Base-by-base conservation (phyloP, 2,329 filamentous ascomycete genomes). In the Colletotrichum sp. region DNA sequence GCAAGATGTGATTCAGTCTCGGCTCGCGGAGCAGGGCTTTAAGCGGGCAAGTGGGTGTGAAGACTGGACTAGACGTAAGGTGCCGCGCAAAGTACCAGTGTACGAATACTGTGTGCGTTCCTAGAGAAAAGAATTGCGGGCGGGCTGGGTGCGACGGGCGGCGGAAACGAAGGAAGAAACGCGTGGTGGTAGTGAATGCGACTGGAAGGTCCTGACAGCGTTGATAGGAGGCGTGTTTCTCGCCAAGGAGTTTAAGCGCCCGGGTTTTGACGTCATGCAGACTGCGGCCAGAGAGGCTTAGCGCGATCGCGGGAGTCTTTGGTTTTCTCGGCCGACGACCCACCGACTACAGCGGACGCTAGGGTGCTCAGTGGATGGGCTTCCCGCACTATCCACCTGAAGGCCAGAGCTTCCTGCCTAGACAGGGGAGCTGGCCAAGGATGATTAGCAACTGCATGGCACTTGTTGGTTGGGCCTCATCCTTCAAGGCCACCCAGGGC, bases 221-320 rank as follows among this genome's bases (percentile, higher is more conserved):
- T 52, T 52, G 43, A 52, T 52, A 52, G 43, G 43, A 52, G 43
- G 43, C n/a, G 55, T 52, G 34, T 43, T 64, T 69, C 21, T 55
- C 43, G 70, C 74, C 74, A 74, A 76, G 74, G 13, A 52, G 70
- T 69, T 74, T 76, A 76, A 76, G 74, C 74, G 74, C 74, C 73
- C 70, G 74, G 74, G 48, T 36, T 52, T 76, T 74, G 74, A 76
- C 74, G 70, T 76, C 70, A 76, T 52, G 70, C 70, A 75, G 58
- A 28, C n/a, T 30, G 26, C 43, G 16, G 43, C 70, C 15, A 24
- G 64, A 75, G 48, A 38, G 43, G 73, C 24, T 57, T 75, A 75
- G 72, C 72, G 72, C 68, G 61, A 72, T 72, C 30, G 55, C 63
- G 69, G 38, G 63, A 52, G 43, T 52, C 43, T 52, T 4, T 52